Percentiles rank a stretch among this genome's conserved stretches.
Conservation (phyloP, 805 yeast genomes). For the Wickerhamiella musiphila region DNA sequence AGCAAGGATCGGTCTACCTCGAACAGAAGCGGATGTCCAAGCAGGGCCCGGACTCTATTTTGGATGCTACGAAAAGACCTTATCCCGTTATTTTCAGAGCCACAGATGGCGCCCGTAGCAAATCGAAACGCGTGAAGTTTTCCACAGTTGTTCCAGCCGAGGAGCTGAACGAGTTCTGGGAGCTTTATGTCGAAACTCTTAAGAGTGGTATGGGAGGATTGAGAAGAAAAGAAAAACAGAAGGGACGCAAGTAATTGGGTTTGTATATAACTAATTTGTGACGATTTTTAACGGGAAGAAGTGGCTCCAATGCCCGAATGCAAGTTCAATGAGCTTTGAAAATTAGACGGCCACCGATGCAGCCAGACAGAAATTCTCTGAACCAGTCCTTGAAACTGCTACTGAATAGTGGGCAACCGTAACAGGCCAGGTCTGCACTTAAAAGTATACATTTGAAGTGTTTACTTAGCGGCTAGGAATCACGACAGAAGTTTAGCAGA, state of each 20-base stretch:
- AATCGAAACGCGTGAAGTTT: conserved; percentile 36
- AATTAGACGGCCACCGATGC: no score
- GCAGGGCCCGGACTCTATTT: conserved; percentile 9
- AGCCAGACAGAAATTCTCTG: no score
- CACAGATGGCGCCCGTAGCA: conserved; percentile 37
- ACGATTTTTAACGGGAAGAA: no score
- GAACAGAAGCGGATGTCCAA: conserved; percentile 21
- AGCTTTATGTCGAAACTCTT: conserved; percentile 46
- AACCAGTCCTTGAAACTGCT: no score
- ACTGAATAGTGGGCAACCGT: no score
- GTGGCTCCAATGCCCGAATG: no score
- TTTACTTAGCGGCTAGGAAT: no score
- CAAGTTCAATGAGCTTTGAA: no score
- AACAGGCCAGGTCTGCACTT: no score
- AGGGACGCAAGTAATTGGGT: conserved; percentile 23
- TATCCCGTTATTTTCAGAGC: conserved; percentile 57
- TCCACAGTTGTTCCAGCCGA: conserved; percentile 55
- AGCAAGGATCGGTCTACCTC: conserved; percentile 22
- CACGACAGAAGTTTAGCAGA: no score
- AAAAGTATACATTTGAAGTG: no score
- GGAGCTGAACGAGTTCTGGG: conserved; percentile 59
- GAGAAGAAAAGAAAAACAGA: conserved; percentile 67
- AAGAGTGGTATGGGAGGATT: conserved; percentile 61
- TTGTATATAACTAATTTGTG: no score
- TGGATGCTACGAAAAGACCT: conserved; percentile 15